Percentiles rank a stretch among this genome's conserved stretches.
These are phyloP conservation scores for Mucor saturninus DNA, from an alignment of 371 early-diverging fungal genomes.

Conservation along the genomic window DNA sequence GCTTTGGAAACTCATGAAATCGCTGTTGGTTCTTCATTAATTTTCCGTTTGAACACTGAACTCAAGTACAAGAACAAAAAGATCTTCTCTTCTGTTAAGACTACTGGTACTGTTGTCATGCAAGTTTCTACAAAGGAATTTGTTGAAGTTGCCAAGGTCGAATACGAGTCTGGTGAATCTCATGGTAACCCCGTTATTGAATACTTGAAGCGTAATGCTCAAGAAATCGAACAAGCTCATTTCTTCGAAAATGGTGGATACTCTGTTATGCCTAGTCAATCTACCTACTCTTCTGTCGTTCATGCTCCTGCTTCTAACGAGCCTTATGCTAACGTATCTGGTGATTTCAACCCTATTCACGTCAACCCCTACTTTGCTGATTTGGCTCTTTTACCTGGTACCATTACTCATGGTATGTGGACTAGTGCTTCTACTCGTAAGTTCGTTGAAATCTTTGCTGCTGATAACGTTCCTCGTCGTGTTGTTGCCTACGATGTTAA, in stretches of 20 bases:
- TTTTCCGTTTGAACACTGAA: constrained; percentile 85
- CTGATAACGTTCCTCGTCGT: constrained; percentile 92
- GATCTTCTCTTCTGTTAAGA: constrained; percentile 71
- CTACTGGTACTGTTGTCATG: constrained; percentile 83
- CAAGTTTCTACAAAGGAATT: constrained; percentile 85
- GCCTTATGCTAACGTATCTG: constrained; percentile 88
- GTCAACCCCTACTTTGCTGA: constrained; percentile 96
- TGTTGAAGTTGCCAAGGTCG: constrained; percentile 83
- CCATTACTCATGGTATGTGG: constrained; percentile 99
- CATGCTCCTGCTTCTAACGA: constrained; percentile 83
- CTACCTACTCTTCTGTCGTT: constrained; percentile 83
- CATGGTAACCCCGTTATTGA: constrained; percentile 84
- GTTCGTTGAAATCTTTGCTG: constrained; percentile 94
- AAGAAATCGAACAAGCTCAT: constrained; percentile 81
- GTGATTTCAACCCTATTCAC: constrained; percentile 96
- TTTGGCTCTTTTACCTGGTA: constrained; percentile 89
- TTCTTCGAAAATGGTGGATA: constrained; percentile 91
- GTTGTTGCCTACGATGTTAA: constrained; percentile 82
- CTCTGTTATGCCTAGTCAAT: constrained; percentile 87
- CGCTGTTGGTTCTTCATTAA: constrained; percentile 72
- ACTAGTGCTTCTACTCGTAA: constrained; percentile 93
- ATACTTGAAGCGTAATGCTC: constrained; percentile 80
- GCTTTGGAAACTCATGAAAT: constrained; percentile 68
- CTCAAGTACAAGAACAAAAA: constrained; percentile 79
- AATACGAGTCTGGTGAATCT: constrained; percentile 75